A percentile compares a stretch with the other conserved stretches of the same genome.
Conservation (phyloP, 495 filamentous ascomycete species). For the Ascobolus immersus region DNA sequence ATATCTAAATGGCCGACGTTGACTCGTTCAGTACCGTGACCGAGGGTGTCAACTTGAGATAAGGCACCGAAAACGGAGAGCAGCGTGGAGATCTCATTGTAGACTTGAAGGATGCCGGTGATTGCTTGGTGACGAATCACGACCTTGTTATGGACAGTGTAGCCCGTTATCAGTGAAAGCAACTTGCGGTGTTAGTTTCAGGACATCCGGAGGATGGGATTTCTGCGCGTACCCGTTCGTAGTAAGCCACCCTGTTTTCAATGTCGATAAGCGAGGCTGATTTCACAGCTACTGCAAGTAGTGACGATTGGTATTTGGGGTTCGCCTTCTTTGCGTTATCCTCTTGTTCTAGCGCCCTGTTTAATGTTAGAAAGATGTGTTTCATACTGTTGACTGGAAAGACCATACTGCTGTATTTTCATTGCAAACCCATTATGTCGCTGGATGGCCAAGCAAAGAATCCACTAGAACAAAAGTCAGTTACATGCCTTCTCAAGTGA, state of each 20-base stretch:
- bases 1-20: background rate
- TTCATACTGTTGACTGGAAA: slow-evolving; percentile 10
- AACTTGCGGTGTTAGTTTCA: slow-evolving; percentile 10
- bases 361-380: background rate
- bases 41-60: too few relatives aligned
- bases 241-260: background rate
- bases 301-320: slow-evolving; percentile 17
- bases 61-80: too few relatives aligned
- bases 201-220: slow-evolving; percentile 5
- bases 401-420: slow-evolving; percentile 8
- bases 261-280: slow-evolving; percentile 6
- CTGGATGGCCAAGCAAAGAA: slow-evolving; percentile 18
- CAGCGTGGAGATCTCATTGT: slow-evolving; percentile 8
- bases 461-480: slow-evolving; percentile 17
- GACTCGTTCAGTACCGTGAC: too few relatives aligned
- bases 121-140: slow-evolving; percentile 13
- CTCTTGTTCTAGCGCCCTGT: slow-evolving; percentile 5
- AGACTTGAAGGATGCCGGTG: slow-evolving; percentile 11
- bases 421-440: slow-evolving; percentile 14
- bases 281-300: slow-evolving; percentile 20
- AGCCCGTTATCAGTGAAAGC: background rate
- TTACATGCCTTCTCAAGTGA: background rate
- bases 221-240: slow-evolving; percentile 1
- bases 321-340: slow-evolving; percentile 9
- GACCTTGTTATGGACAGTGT: slow-evolving; percentile 12